Evolutionary conservation across 208 protist genomes (phyloP).

Genomic region (Balamuthia mandrillaris): DNA sequence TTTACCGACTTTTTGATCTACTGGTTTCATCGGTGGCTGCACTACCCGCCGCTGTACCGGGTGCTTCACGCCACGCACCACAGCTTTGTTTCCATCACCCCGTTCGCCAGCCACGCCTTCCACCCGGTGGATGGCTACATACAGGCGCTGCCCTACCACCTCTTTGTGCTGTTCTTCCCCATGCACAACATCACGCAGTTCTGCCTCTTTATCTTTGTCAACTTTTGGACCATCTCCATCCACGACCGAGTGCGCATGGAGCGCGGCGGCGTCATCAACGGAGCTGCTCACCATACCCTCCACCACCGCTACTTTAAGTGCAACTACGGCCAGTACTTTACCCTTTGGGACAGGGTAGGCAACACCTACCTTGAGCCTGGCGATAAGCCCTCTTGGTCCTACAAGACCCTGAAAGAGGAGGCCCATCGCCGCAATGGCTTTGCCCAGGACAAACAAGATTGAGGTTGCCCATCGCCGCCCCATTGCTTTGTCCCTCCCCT

Average conservation of each 20-base stretch:
- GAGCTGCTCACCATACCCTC: slow-evolving; percentile 85
- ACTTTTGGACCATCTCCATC: slow-evolving; percentile 91
- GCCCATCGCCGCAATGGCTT: too few species aligned
- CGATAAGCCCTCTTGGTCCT: too few species aligned
- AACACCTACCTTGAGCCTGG: too few species aligned
- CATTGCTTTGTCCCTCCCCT: too few species aligned
- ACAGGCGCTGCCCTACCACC: slow-evolving; percentile 88
- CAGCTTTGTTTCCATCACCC: too few species aligned
- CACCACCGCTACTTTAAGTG: slow-evolving; percentile 88
- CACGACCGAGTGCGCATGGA: slow-evolving; percentile 68
- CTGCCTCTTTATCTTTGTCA: slow-evolving; percentile 82
- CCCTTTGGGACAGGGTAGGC: slow-evolving; percentile 85
- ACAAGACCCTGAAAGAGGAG: too few species aligned
- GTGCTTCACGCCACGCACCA: too few species aligned
- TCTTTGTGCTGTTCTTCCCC: slow-evolving; percentile 83
- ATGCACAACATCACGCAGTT: slow-evolving; percentile 82
- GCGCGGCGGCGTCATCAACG: slow-evolving; percentile 67
- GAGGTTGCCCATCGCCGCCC: too few species aligned
- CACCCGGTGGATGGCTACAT: slow-evolving; percentile 86
- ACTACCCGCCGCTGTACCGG: slow-evolving; percentile 77
- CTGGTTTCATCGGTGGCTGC: slow-evolving; percentile 88
- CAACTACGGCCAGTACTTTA: slow-evolving; percentile 91
- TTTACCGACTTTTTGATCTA: slow-evolving; percentile 90
- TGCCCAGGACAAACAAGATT: too few species aligned
- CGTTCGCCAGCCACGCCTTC: slow-evolving; percentile 87